Percentiles rank a stretch among this genome's conserved stretches.
phyloP scores from a whole-genome alignment of 176 grass and related monocot genomes.

The Dendrocalamus sinicus region DNA sequence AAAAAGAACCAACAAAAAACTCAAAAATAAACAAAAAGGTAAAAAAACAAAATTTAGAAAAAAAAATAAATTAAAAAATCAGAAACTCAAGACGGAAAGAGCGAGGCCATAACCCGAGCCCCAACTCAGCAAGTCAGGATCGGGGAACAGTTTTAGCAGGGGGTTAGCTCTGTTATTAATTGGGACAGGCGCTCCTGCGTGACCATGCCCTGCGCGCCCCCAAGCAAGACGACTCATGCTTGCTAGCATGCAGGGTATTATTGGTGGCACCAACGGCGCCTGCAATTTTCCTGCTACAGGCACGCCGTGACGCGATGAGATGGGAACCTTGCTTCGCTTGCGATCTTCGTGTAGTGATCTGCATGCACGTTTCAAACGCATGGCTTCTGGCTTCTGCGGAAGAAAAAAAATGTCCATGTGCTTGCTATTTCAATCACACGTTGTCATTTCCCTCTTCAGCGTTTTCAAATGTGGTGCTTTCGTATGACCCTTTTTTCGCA shows the following conservation, averaged over 20 bases:
- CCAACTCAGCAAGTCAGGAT: neutral
- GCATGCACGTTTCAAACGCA: neutral
- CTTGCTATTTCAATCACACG: too few species aligned
- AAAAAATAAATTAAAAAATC: too few species aligned
- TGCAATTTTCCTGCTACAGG: neutral
- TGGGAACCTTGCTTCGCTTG: neutral
- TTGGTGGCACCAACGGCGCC: neutral
- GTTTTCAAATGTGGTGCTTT: too few species aligned
- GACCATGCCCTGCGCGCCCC: conserved; percentile 1
- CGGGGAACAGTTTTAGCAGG: neutral
- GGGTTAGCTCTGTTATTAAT: conserved; percentile 14
- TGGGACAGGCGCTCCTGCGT: neutral
- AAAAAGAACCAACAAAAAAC: too few species aligned
- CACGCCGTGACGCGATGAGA: neutral
- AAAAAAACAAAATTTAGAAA: too few species aligned
- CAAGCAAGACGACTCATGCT: neutral
- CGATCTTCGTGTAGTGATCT: neutral
- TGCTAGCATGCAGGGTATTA: neutral
- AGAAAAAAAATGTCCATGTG: neutral
- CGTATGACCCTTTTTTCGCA: too few species aligned
- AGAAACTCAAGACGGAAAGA: too few species aligned
- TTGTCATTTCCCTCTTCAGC: too few species aligned
- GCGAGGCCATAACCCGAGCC: neutral
- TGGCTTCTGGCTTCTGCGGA: neutral
- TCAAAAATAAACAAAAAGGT: too few species aligned